These are phyloP conservation scores for Quercus agrifolia DNA, from an alignment of 306 rosid genomes.

Conservation along the genomic window DNA sequence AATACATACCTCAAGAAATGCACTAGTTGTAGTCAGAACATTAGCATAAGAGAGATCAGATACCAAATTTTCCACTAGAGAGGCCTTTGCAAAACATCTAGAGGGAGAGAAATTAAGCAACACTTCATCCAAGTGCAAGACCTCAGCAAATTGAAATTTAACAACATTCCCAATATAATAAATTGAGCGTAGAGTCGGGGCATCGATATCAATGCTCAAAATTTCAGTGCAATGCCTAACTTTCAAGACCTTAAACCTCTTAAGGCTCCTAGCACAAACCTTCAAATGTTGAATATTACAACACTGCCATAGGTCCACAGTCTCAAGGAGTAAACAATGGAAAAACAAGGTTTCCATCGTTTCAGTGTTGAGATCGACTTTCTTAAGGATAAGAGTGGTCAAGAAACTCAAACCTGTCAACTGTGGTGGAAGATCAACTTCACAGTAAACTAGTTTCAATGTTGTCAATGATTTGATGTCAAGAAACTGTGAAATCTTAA, in stretches of 20 bases:
- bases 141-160: background rate
- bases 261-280: background rate
- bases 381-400: background rate
- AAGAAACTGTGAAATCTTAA: background rate
- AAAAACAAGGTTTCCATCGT: background rate
- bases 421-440: background rate
- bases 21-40: constrained; percentile 22
- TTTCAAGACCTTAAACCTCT: constrained; percentile 17
- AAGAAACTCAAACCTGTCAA: background rate
- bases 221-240: background rate
- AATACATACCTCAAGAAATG: constrained; percentile 40
- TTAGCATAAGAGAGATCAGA: background rate
- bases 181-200: constrained; percentile 18
- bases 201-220: background rate
- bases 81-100: background rate
- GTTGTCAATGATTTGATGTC: background rate
- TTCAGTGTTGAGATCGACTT: background rate
- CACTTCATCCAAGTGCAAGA: constrained; percentile 11
- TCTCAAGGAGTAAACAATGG: constrained; percentile 12
- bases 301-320: constrained; percentile 20
- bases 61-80: background rate
- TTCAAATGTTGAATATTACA: background rate
- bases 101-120: constrained; percentile 1
- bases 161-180: constrained; percentile 10
- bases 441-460: constrained; percentile 8